Base-by-base conservation (phyloP, 495 filamentous ascomycete species). In the Xylaria scruposa region DNA sequence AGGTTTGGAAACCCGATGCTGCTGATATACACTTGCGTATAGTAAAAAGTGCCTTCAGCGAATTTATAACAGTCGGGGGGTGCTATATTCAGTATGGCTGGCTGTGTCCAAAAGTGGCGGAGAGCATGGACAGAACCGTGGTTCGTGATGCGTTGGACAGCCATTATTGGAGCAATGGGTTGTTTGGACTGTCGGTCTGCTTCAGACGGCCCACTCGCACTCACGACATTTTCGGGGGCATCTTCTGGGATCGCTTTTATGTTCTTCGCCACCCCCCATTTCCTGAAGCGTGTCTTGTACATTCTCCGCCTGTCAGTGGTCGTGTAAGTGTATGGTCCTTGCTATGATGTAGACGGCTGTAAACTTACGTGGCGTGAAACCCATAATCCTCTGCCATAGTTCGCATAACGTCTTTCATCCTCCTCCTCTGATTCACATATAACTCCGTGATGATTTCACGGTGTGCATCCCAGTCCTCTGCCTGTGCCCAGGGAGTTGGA, bases 231-330 rank as follows among this genome's bases (percentile, higher is more conserved):
- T 13, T 19, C 5, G 12, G 15, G 59, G 26, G 36, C 8, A 62
- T 44, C n/a, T 26, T 62, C 40, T 31, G 12, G 10, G n/a, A 13
- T 49, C 5, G 10, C 6, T 19, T 5, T 31, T 8, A 1, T 49
- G 24, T 65, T 65, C 24, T 49, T 65, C 15, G 24, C 19, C 21
- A 65, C 8, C 26, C 42, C 42, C 61, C 61, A 65, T 65, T 65
- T 65, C 42, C 31, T 65, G 42, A 65, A 65, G 42, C 61, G 61
- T 2, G 61, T 65, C 26, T 65, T 65, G 42, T 65, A 65, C 61
- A 65, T 65, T 24, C 42, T 46, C 24, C 3, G 24, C 8, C 61
- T 65, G 26, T 4, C 19, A 1, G 6, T 33, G 40, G 15, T 0
- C 5, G 24, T 26, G 61, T 46, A 4, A 33, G 56, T 49, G 26